phyloP scores from a whole-genome alignment of 768 basidiomycete genomes.

The Mycena vulgaris region DNA sequence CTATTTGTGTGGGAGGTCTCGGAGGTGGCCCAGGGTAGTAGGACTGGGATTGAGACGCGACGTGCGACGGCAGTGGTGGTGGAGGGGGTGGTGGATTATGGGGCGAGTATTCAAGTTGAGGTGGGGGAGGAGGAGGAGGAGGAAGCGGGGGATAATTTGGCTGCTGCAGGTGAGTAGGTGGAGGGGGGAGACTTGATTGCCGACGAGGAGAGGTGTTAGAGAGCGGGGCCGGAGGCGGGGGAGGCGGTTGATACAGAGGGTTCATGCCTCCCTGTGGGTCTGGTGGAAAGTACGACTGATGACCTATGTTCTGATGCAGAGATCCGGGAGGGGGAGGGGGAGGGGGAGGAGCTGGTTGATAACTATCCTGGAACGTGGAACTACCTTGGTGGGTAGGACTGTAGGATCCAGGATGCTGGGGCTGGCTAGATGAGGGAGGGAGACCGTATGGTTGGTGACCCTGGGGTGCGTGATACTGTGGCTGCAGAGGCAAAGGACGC shows the following conservation, averaged over 20 bases:
- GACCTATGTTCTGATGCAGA: constrained; percentile 40
- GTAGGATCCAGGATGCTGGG: constrained; percentile 47
- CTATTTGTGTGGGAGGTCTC: constrained; percentile 54
- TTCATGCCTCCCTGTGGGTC: constrained; percentile 42
- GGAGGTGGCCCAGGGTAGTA: constrained; percentile 59
- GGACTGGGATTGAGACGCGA: constrained; percentile 38
- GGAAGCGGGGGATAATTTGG: constrained; percentile 47
- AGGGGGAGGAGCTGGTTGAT: constrained; percentile 54
- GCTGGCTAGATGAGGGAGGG: constrained; percentile 44
- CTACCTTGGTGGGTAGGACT: constrained; percentile 36
- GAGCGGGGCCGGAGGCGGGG: constrained; percentile 50
- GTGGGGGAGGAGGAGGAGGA: constrained; percentile 47
- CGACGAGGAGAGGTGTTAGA: constrained; percentile 50
- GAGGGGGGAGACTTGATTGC: constrained; percentile 67
- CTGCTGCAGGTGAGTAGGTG: constrained; percentile 60
- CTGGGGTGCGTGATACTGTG: constrained; percentile 57
- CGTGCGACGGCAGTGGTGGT: constrained; percentile 35
- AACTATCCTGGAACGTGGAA: constrained; percentile 39
- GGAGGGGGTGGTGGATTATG: constrained; percentile 40
- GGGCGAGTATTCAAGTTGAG: constrained; percentile 32
- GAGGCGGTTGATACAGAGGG: constrained; percentile 34
- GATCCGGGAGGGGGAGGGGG: constrained; percentile 50
- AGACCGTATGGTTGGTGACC: constrained; percentile 49
- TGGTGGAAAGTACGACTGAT: constrained; percentile 39
- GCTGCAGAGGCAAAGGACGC: constrained; percentile 63